Conservation (phyloP, 2,329 filamentous ascomycete species). For the Diaporthe eres region DNA sequence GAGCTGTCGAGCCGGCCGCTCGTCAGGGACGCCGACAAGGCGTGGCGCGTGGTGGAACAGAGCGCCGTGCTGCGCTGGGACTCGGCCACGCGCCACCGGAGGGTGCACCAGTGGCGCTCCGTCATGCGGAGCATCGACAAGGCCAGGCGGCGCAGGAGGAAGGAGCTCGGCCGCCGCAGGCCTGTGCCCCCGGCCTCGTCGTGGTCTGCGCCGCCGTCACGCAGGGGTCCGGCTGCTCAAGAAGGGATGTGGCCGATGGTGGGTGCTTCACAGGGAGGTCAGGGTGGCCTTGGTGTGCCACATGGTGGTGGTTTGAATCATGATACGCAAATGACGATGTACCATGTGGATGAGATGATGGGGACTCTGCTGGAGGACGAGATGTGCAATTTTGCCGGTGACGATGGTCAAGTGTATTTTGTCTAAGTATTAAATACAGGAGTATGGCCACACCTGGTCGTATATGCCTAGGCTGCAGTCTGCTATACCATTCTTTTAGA, state of each 20-base stretch:
- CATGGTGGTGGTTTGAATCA: neutral
- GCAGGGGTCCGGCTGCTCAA: neutral
- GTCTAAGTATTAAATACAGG: neutral
- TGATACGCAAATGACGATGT: neutral
- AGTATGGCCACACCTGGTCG: no score
- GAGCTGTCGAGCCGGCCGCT: slow-evolving; percentile 13
- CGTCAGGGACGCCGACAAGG: slow-evolving; percentile 9
- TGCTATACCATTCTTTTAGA: no score
- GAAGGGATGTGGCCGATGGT: neutral
- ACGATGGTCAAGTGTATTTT: neutral
- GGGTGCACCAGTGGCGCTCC: slow-evolving; percentile 23
- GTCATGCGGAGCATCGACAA: slow-evolving; percentile 25
- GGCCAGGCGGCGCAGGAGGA: neutral
- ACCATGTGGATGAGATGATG: neutral
- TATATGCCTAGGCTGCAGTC: no score
- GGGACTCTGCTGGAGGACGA: slow-evolving; percentile 9
- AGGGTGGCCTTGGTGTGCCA: no score
- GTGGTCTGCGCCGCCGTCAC: neutral
- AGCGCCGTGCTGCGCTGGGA: slow-evolving; percentile 19
- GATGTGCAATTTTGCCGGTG: slow-evolving; percentile 9
- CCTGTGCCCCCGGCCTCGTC: neutral
- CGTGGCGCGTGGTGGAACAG: slow-evolving; percentile 22
- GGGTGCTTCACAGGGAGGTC: neutral
- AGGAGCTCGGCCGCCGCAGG: neutral
- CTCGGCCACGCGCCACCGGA: neutral